Base-by-base conservation (phyloP, 2,329 filamentous ascomycete genomes). In the Xylaria arbuscula region DNA sequence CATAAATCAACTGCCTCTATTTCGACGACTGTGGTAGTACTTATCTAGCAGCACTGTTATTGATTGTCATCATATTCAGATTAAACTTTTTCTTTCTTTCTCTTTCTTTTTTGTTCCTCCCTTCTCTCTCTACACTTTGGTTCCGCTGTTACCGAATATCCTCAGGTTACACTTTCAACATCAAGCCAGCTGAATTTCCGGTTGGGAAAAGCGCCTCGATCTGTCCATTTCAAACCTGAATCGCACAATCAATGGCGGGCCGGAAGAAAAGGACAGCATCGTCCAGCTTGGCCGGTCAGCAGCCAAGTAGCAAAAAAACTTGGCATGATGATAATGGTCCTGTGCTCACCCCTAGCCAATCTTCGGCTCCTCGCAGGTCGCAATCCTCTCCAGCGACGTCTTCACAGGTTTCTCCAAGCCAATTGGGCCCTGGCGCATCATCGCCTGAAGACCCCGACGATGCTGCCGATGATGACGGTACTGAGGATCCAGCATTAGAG, bases 401-500 rank as follows among this genome's bases (percentile, higher is more conserved):
- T 7, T 74, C 74, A 47, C 54, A 67, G 24, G 54, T 66, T 9
- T 57, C 64, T 45, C 62, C 70, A 19, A 63, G 63, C 22, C 74
- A 69, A 53, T 19, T 56, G 1, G 15, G 48, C 6, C 64, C 56
- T 5, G 64, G 70, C 64, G 70, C 72, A n/a, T 67, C 68, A 2
- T 73, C 71, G 70, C 40, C 54, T 15, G 67, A 70, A n/a, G 73
- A 74, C n/a, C n/a, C 48, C 11, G 76, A 77, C 53, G 75, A 77
- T 11, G 82, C 84, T 42, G 78, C 79, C 3, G 82, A 84, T 56
- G 74, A 45, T 15, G 55, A n/a, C n/a, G 62, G 47, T n/a, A 8
- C 84, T 42, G 84, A 82, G 0, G 84, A 86, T 72, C 70, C 70
- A 22, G 76, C 65, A 2, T 63, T 77, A 15, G 85, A 87, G 69